A percentile compares a stretch with the other conserved stretches of the same genome.
These are phyloP conservation scores for Crithidia bombi DNA, from an alignment of 208 protist species.

Conservation along the genomic window DNA sequence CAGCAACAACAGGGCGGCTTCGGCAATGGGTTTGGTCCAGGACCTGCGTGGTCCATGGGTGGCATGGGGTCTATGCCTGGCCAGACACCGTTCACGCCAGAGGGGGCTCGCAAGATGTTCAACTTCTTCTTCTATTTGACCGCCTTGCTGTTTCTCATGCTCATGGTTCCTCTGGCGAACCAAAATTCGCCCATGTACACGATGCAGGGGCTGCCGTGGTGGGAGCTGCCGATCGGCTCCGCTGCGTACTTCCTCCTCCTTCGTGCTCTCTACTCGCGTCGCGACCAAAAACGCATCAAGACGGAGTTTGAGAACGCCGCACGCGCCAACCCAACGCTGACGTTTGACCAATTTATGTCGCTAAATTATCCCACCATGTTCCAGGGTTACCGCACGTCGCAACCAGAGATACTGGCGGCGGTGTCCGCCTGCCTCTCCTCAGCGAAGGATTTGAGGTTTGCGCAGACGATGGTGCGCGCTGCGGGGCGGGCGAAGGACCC, in stretches of 20 bases:
- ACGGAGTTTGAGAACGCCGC: conserved; percentile 66
- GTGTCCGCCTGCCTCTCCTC: conserved; percentile 66
- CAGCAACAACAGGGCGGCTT: conserved; percentile 16
- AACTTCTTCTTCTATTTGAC: conserved; percentile 69
- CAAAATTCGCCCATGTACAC: conserved; percentile 60
- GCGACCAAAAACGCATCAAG: conserved; percentile 75
- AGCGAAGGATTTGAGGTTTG: conserved; percentile 67
- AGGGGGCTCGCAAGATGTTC: conserved; percentile 38
- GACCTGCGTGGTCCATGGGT: conserved; percentile 20
- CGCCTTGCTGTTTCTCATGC: conserved; percentile 53
- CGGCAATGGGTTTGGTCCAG: conserved; percentile 17
- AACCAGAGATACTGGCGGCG: conserved; percentile 73
- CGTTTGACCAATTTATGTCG: conserved; percentile 81
- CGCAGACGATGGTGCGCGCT: conserved; percentile 64
- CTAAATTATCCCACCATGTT: conserved; percentile 76
- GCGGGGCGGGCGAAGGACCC: conserved; percentile 66
- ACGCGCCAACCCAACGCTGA: conserved; percentile 57
- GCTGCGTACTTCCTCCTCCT: conserved; percentile 74
- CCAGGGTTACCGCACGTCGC: conserved; percentile 75
- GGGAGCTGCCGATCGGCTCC: conserved; percentile 70
- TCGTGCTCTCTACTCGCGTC: conserved; percentile 57
- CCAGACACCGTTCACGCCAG: conserved; percentile 15
- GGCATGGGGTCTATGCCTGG: conserved; percentile 12
- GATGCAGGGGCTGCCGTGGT: conserved; percentile 79
- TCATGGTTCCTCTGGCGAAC: conserved; percentile 55